Percentiles rank a stretch among this genome's conserved stretches.
These are phyloP conservation scores for Cymbidium sinense DNA, from an alignment of 106 monocot genomes.

Conservation along the genomic window DNA sequence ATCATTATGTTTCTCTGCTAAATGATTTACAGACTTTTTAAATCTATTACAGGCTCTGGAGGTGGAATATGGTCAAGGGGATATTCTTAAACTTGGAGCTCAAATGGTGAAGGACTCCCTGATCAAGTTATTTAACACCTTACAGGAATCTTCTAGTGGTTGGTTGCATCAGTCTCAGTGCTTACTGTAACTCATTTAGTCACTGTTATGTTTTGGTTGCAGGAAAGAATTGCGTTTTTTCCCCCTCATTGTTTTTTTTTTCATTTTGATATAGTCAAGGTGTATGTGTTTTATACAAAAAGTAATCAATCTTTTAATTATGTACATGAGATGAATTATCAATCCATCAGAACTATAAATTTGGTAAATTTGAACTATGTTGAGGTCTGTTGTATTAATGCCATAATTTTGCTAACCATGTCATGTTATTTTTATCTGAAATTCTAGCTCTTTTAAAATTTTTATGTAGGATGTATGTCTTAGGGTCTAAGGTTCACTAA, in stretches of 20 bases:
- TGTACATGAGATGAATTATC: background rate
- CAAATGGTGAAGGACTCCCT: slow-evolving; percentile 56
- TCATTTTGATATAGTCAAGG: background rate
- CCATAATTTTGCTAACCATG: background rate
- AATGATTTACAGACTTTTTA: background rate
- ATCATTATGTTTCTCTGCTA: background rate
- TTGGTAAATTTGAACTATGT: slow-evolving; percentile 1
- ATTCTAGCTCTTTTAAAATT: too few species aligned
- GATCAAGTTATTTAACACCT: slow-evolving; percentile 42
- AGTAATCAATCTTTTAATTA: background rate
- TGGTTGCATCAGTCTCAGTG: background rate
- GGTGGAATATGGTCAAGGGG: slow-evolving; percentile 52
- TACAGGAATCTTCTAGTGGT: slow-evolving; percentile 58
- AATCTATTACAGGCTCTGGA: slow-evolving; percentile 36
- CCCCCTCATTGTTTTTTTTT: background rate
- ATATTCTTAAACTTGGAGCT: slow-evolving; percentile 36
- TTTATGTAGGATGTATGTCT: too few species aligned
- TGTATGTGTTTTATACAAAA: background rate
- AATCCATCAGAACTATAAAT: background rate
- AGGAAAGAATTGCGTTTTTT: background rate
- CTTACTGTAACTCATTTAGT: background rate
- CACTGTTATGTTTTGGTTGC: background rate
- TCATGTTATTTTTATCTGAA: too few species aligned
- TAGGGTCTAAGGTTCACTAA: too few species aligned
- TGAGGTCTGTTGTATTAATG: background rate